A percentile compares a stretch with the other conserved stretches of the same genome.
Evolutionary conservation across 768 basidiomycete species (phyloP).

Genomic region (Piloderma croceum): DNA sequence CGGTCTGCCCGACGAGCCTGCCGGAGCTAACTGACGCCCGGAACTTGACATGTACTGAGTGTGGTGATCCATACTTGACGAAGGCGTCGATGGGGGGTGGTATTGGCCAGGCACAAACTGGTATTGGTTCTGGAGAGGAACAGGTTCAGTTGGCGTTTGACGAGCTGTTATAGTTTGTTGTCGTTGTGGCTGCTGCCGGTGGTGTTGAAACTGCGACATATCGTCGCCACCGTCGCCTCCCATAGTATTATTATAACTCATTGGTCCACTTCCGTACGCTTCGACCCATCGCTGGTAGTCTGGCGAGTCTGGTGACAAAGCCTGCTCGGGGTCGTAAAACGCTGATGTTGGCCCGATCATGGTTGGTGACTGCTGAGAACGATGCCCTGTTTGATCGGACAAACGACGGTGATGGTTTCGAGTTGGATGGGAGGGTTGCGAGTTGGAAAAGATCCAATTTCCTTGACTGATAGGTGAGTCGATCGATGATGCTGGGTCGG

Average conservation of each 20-base stretch:
- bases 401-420: too few species aligned
- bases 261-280: slow-evolving; percentile 22
- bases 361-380: slow-evolving; percentile 4
- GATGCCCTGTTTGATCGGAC: slow-evolving; percentile 1
- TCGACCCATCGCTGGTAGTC: slow-evolving; percentile 43
- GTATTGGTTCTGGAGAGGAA: slow-evolving; percentile 23
- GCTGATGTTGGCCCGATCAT: slow-evolving; percentile 55
- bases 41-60: slow-evolving; percentile 14
- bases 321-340: slow-evolving; percentile 46
- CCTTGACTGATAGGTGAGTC: too few species aligned
- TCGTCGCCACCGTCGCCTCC: too few species aligned
- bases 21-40: slow-evolving; percentile 11
- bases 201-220: too few species aligned
- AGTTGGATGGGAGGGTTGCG: too few species aligned
- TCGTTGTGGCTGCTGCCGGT: slow-evolving; percentile 14
- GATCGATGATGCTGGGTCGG: too few species aligned
- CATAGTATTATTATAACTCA: slow-evolving; percentile 15
- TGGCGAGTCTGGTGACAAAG: slow-evolving; percentile 21
- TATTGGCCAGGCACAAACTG: slow-evolving; percentile 24
- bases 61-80: slow-evolving; percentile 19
- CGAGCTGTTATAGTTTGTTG: slow-evolving; percentile 16
- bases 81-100: slow-evolving; percentile 13
- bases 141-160: slow-evolving; percentile 8
- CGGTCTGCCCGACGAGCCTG: slow-evolving; percentile 9
- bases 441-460: too few species aligned